Conservation (phyloP, 139 green algal species). For the Raphidocelis subcapitata region DNA sequence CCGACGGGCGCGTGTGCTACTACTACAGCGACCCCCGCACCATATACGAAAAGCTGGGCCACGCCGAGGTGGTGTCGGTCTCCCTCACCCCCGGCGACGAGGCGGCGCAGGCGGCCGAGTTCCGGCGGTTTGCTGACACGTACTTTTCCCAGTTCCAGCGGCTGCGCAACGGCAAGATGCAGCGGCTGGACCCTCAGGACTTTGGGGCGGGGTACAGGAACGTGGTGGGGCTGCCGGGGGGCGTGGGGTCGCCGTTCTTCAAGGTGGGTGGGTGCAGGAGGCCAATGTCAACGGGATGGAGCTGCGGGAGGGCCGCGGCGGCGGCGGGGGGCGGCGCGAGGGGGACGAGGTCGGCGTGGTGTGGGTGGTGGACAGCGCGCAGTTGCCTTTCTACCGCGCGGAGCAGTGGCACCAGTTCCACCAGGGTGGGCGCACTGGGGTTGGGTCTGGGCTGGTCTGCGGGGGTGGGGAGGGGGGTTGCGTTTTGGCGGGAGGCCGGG, state of each 20-base stretch:
- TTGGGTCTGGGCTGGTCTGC: too few species aligned
- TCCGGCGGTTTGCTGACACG: conserved; percentile 57
- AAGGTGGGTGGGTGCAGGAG: conserved; percentile 42
- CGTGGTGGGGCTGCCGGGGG: conserved; percentile 82
- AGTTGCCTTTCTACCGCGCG: conserved; percentile 76
- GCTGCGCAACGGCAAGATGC: conserved; percentile 33
- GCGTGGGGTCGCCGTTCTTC: conserved; percentile 41
- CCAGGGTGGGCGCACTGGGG: conserved; percentile 68
- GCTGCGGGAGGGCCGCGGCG: conserved; percentile 51
- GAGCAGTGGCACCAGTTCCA: conserved; percentile 94
- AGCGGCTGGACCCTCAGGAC: conserved; percentile 72
- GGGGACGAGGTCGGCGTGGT: conserved; percentile 37
- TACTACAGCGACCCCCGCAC: conserved; percentile 57
- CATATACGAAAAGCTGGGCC: conserved; percentile 71
- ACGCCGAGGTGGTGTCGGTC: conserved; percentile 74
- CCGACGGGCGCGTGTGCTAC: conserved; percentile 66
- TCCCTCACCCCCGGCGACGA: conserved; percentile 30
- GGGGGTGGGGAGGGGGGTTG: too few species aligned
- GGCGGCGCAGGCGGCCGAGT: conserved; percentile 18
- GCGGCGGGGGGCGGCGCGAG: conserved; percentile 1
- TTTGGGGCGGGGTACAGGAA: conserved; percentile 64
- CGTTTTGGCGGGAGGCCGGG: too few species aligned
- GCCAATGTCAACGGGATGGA: conserved; percentile 81
- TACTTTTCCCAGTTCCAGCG: conserved; percentile 79
- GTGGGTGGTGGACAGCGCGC: conserved; percentile 70